phyloP scores from a whole-genome alignment of 2,329 filamentous ascomycete species.

The Cytospora chrysosperma region DNA sequence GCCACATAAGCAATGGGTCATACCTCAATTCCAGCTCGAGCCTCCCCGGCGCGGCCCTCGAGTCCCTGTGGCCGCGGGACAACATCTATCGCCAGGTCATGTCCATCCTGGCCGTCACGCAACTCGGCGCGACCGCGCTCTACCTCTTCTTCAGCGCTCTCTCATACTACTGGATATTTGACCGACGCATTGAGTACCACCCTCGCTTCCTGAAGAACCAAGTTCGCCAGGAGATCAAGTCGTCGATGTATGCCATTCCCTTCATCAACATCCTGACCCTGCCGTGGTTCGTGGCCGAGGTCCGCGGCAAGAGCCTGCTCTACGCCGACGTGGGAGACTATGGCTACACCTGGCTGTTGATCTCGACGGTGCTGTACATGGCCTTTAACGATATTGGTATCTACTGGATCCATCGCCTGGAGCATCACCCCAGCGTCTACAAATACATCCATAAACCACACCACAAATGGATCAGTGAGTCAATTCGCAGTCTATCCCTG shows the following conservation, averaged over 20 bases:
- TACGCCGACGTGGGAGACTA: slow-evolving; percentile 41
- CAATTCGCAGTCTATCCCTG: background rate
- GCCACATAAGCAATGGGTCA: slow-evolving; percentile 15
- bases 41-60: slow-evolving; percentile 16
- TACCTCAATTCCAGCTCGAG: slow-evolving; percentile 6
- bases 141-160: slow-evolving; percentile 68
- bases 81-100: slow-evolving; percentile 40
- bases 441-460: slow-evolving; percentile 49
- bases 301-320: slow-evolving; percentile 45
- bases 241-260: slow-evolving; percentile 43
- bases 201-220: slow-evolving; percentile 50
- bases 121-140: slow-evolving; percentile 36
- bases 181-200: slow-evolving; percentile 45
- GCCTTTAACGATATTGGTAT: slow-evolving; percentile 46
- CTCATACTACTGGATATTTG: slow-evolving; percentile 68
- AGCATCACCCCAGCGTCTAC: slow-evolving; percentile 47
- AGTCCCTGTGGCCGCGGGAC: slow-evolving; percentile 40
- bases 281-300: slow-evolving; percentile 46
- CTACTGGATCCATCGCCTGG: slow-evolving; percentile 48
- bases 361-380: slow-evolving; percentile 43
- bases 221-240: slow-evolving; percentile 43
- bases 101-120: slow-evolving; percentile 40
- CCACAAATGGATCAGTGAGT: slow-evolving; percentile 48
- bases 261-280: slow-evolving; percentile 46
- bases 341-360: slow-evolving; percentile 40